Evolutionary conservation across 352 stramenopile species (phyloP), one percentile per base, ranked within the genome.

Genomic region (Salisapilia sapeloensis): DNA sequence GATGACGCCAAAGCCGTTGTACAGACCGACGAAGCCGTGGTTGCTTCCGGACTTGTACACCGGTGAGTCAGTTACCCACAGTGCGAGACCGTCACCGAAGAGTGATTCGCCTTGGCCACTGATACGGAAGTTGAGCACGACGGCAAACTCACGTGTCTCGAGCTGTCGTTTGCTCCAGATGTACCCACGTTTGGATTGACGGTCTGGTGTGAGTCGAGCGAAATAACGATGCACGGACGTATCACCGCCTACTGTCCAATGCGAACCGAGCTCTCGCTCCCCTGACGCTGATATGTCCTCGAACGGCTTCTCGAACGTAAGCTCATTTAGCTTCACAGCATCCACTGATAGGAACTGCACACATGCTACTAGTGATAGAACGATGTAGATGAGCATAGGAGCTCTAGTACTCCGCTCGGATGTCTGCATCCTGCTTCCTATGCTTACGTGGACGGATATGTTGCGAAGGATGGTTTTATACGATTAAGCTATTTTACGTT

Each of bases 41-140:
- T 82, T 82, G 39, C 77, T 65, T 24, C 74, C 74, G 19, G 65
- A 46, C 16, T 70, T 35, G 38, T 79, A 67, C 30, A 50, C 35
- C 14, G 48, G 35, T 17, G 53, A 53, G 7, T 47, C 72, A 8
- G 74, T 90, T 48, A 90, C 48, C 70, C 70, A 90, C 22, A 90
- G 66, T 36, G 56, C 69, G 35, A 90, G 48, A 2, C 70, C 74
- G 38, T 90, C 74, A 37, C 74, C 74, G 26, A 71, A 90, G 70
- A 63, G 84, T 7, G 44, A 33, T 44, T 71, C 56, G 20, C 56
- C 69, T 34, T 90, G 74, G 24, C 74, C 74, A 30, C 62, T 82
- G 52, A 90, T 86, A 38, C 74, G 74, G 51, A 86, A 86, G 33
- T 67, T 86, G 24, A 90, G 40, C 30, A 86, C 60, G 24, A 75